phyloP scores from a whole-genome alignment of 2,329 filamentous ascomycete species.

The Colletotrichum gigasporum region DNA sequence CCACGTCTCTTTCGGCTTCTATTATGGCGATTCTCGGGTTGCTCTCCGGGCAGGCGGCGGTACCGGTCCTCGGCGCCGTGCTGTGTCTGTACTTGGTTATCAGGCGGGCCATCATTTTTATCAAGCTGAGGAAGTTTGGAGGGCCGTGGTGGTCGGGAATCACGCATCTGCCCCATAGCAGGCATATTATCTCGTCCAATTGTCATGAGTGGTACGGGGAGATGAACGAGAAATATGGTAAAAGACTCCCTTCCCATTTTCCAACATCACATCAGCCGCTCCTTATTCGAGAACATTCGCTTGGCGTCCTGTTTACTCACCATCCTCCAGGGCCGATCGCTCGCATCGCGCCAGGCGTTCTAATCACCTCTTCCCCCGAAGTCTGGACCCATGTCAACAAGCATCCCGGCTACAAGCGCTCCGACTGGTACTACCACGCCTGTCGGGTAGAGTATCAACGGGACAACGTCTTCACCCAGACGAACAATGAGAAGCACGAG shows the following conservation, averaged over 20 bases:
- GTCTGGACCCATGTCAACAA: constrained; percentile 54
- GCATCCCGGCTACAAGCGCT: constrained; percentile 50
- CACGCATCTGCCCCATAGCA: constrained; percentile 37
- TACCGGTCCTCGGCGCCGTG: background rate
- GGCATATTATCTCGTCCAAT: constrained; percentile 33
- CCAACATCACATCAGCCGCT: background rate
- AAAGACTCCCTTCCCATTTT: constrained; percentile 30
- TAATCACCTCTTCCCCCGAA: constrained; percentile 59
- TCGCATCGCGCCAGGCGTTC: constrained; percentile 53
- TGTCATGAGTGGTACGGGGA: constrained; percentile 39
- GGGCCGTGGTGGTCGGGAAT: constrained; percentile 36
- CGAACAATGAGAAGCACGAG: constrained; percentile 57
- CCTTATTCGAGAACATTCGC: constrained; percentile 8
- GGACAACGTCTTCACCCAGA: constrained; percentile 63
- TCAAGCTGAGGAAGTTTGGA: constrained; percentile 34
- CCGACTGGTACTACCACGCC: constrained; percentile 54
- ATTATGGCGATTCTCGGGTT: background rate
- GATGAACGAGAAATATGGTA: constrained; percentile 40
- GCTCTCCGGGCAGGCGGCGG: background rate
- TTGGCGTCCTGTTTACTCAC: background rate
- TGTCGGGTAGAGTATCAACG: constrained; percentile 57
- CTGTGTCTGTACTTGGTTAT: background rate
- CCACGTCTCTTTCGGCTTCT: no score
- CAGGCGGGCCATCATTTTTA: background rate
- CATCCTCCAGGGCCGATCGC: constrained; percentile 40